Evolutionary conservation across 495 filamentous ascomycete species (phyloP), one percentile per base, ranked within the genome.

Genomic region (Aspergillus ellipticus): DNA sequence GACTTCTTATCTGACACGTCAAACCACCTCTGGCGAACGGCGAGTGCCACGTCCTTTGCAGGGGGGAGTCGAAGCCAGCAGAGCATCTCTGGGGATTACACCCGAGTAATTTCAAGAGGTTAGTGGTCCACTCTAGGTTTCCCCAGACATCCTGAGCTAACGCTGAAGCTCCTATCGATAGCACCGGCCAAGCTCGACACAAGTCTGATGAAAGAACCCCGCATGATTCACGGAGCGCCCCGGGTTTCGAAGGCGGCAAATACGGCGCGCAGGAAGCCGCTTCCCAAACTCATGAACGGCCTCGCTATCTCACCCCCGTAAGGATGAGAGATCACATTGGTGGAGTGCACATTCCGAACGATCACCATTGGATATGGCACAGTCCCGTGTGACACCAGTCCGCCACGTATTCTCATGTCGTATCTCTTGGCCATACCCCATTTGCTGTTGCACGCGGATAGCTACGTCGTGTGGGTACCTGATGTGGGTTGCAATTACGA

Each of bases 21-120:
- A 10, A 92, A 97, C 64, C 94, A 98, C 66, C 80, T 96, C 29
- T 98, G 94, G 94, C 82, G 90, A 46, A 92, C 89, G 9, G 89
- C 94, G 6, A 85, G 87, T 49, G 90, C 95, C 11, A 89, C 86
- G 4, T 74, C 74, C 39, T 75, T 75, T 47, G 83, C 86, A 16
- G 85, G 90, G 6, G 87, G 75, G 55, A 82, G 84, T 52, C 85
- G 87, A 60, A 67, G 64, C 37, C 76, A 75, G 58, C 65, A 73
- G 50, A 72, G 58, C 47, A 84, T 94, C 51, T 83, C 85, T 11
- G 86, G 84, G 17, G 90, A 96, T 65, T 81, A 80, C 60, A 72
- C 72, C 43, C 72, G 77, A 47, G 70, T 83, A 31, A 74, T 73
- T 16, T 83, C 77, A 41, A 72, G 85, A 78, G 84, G 83, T 87